Evolutionary conservation across 139 green algal genomes (phyloP), one percentile per base, ranked within the genome.

Genomic region (Chara braunii): DNA sequence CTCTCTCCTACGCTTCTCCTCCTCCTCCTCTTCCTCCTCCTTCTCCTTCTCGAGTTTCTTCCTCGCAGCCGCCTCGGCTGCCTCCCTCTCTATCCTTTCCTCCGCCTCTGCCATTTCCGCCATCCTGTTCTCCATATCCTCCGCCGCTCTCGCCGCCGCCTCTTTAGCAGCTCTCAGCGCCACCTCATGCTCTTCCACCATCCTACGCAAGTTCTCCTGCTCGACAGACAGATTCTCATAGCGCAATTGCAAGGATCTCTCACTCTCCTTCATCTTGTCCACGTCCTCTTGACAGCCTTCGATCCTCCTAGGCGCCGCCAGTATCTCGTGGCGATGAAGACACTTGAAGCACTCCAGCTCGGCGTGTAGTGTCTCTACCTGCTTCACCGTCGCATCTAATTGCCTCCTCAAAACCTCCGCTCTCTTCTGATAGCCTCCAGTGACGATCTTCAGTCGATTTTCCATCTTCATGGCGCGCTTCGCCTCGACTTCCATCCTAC

Each of bases 141-240:
- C 50, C 37, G 50, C 50, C 11, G 50, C 50, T 11, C 50, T 23
- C 14, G 11, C 50, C 50, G 11, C 50, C 12, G 11, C 50, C 11
- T 14, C 11, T 11, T 58, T 58, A 11, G 50, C 11, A 11, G 11
- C 11, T 14, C 11, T 58, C 28, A 58, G 50, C 11, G 11, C 50
- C 11, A 11, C 12, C n/a, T 58, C 50, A 30, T 58, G 50, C 11
- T 58, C 50, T 11, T 14, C 14, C 12, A 58, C 37, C 11, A 58
- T n/a, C 34, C 37, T 59, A 11, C 35, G 57, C 42, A 70, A 11
- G 36, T 74, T 26, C 30, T 74, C 57, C 9, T 33, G 31, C 56
- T 74, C 64, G 33, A 74, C 64, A 11, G 67, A 40, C 24, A 74
- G n/a, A 26, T 74, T 74, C 56, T 74, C 64, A 29, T 71, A 74